These are phyloP conservation scores for Phytophthora hybrid DNA, from an alignment of 352 stramenopile species.

Conservation along the genomic window DNA sequence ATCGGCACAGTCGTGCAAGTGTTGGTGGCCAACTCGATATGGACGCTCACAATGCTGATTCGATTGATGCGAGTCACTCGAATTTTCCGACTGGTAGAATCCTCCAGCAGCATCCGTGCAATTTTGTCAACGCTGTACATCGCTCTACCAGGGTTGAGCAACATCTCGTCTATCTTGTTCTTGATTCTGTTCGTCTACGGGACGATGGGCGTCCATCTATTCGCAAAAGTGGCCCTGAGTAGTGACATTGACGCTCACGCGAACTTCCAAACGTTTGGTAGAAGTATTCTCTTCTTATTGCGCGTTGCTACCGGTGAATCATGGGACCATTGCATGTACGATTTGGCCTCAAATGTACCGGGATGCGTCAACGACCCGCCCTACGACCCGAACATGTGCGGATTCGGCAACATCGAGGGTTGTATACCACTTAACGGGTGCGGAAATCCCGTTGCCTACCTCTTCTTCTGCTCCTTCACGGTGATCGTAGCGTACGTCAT, in stretches of 20 bases:
- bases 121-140: slow-evolving; percentile 91
- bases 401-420: slow-evolving; percentile 58
- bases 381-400: slow-evolving; percentile 59
- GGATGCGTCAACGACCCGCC: slow-evolving; percentile 62
- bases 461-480: slow-evolving; percentile 87
- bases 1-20: slow-evolving; percentile 56
- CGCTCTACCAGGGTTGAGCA: slow-evolving; percentile 83
- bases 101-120: slow-evolving; percentile 82
- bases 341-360: slow-evolving; percentile 47
- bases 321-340: slow-evolving; percentile 93
- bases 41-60: slow-evolving; percentile 82
- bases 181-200: slow-evolving; percentile 94
- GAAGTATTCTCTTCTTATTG: slow-evolving; percentile 88
- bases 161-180: slow-evolving; percentile 91
- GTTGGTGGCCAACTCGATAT: slow-evolving; percentile 48
- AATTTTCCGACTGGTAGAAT: slow-evolving; percentile 78
- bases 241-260: slow-evolving; percentile 81
- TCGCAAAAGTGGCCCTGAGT: slow-evolving; percentile 79
- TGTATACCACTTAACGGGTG: slow-evolving; percentile 81
- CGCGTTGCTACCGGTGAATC: slow-evolving; percentile 91
- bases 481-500: slow-evolving; percentile 94
- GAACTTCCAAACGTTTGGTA: slow-evolving; percentile 92
- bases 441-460: slow-evolving; percentile 57
- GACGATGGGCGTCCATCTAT: slow-evolving; percentile 92
- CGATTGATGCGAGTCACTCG: slow-evolving; percentile 90